Percentiles rank a stretch among this genome's conserved stretches.
These are phyloP conservation scores for Malania oleifera DNA, from an alignment of 164 flowering plant genomes.

Conservation along the genomic window DNA sequence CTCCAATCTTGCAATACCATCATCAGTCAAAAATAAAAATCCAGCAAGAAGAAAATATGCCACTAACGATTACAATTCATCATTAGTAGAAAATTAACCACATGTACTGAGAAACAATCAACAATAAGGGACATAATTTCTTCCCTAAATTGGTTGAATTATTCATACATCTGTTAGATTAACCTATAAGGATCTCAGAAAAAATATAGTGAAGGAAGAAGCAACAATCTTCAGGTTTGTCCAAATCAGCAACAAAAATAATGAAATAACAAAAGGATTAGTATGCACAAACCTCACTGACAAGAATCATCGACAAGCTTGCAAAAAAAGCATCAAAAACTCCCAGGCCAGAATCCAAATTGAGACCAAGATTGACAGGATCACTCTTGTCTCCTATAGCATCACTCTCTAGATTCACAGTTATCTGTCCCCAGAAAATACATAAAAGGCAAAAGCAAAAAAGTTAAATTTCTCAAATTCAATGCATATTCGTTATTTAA, in stretches of 20 bases:
- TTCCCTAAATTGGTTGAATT: too few relatives aligned
- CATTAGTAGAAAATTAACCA: background rate
- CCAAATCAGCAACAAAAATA: background rate
- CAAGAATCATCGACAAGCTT: slow-evolving; percentile 88
- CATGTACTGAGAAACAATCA: background rate
- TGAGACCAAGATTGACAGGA: slow-evolving; percentile 24
- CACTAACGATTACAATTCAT: too few relatives aligned
- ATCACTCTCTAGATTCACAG: slow-evolving; percentile 28
- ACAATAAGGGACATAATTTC: background rate
- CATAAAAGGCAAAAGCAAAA: background rate
- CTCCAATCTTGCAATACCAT: slow-evolving; percentile 77
- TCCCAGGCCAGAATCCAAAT: slow-evolving; percentile 66
- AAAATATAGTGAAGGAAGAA: background rate
- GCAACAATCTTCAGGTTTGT: background rate
- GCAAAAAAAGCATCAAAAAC: slow-evolving; percentile 88
- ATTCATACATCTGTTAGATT: too few relatives aligned
- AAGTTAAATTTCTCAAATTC: background rate
- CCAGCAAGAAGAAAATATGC: background rate
- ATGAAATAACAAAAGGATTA: background rate
- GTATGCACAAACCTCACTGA: slow-evolving; percentile 72
- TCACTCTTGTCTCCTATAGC: slow-evolving; percentile 26
- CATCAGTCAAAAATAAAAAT: background rate
- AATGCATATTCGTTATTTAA: too few relatives aligned
- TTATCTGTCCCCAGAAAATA: slow-evolving; percentile 34
- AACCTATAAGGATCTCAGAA: too few relatives aligned